Evolutionary conservation across 345 rosid species (phyloP), one percentile per base, ranked within the genome.

Genomic region (Eucalyptus pumila): DNA sequence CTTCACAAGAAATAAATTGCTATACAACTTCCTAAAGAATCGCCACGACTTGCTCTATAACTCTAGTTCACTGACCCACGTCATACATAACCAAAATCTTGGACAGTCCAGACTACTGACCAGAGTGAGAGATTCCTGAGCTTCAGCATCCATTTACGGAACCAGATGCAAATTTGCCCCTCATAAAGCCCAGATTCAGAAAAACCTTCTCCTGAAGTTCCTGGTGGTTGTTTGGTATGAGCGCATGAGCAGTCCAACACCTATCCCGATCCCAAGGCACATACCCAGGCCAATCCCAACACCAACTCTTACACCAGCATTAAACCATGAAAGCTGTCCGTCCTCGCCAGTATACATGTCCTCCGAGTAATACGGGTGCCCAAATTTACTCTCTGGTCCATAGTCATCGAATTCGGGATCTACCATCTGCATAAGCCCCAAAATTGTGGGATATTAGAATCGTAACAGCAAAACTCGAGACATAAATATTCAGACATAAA

Each of bases 201-300:
- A 89, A 92, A 97, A 96, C 93, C 96, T 94, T 91, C 99, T 95
- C 94, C 98, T 95, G 90, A 97, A 94, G 91, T 93, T 96, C 89
- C 99, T 93, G n/a, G 98, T 96, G n/a, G 99, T 95, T 54, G 96
- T 93, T 94, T 96, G 99, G 92, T 97, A 97, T 4, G 99, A 96
- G 14, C 97, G 97, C 98, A 97, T 95, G 69, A 97, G 97, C 88
- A 97, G 91, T 85, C 99, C 99, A 89, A 96, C 98, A 76, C 99
- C 99, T 89, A 97, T 92, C 85, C 99, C 99, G 13, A 96, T 88
- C 56, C 99, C 99, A 24, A 97, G 91, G 87, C 99, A 97, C 99
- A 95, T 95, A 52, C 99, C 99, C 9, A 96, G 98, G 87, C 99
- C 98, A 92, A 96, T 96, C 88, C 99, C 99, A 48, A 96, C 99